A percentile compares a stretch with the other conserved stretches of the same genome.
phyloP scores from a whole-genome alignment of 768 basidiomycete genomes.

The Agaricus blazei region DNA sequence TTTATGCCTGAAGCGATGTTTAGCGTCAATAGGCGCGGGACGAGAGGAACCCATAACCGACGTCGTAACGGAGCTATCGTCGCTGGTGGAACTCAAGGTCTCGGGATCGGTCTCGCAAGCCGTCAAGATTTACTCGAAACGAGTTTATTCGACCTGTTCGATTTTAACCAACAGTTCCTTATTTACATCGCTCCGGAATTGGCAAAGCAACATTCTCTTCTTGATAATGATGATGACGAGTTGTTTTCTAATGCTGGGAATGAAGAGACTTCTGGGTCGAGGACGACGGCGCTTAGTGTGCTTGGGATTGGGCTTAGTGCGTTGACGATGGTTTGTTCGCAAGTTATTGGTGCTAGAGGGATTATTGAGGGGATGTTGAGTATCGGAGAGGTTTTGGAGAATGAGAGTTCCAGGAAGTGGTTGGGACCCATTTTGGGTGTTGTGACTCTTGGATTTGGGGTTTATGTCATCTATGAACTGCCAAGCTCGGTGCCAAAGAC shows the following conservation, averaged over 20 bases:
- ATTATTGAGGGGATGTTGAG: constrained; percentile 77
- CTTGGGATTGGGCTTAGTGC: constrained; percentile 80
- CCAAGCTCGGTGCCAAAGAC: constrained; percentile 86
- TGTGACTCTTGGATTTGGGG: constrained; percentile 62
- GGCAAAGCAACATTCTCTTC: constrained; percentile 14
- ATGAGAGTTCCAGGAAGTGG: constrained; percentile 82
- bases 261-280: constrained; percentile 15
- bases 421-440: constrained; percentile 82
- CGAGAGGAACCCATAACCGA: constrained; percentile 36
- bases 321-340: constrained; percentile 84
- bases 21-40: constrained; percentile 43
- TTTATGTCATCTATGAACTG: constrained; percentile 83
- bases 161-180: constrained; percentile 76
- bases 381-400: constrained; percentile 72
- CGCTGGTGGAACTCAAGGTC: constrained; percentile 72
- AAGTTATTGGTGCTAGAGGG: constrained; percentile 68
- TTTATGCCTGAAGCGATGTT: constrained; percentile 99
- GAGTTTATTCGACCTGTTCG: constrained; percentile 79
- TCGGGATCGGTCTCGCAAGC: constrained; percentile 78
- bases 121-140: constrained; percentile 77
- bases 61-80: constrained; percentile 48
- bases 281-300: constrained; percentile 63
- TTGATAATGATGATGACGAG: constrained; percentile 23
- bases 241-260: background rate
- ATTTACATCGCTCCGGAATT: constrained; percentile 56